Evolutionary conservation across 1,284 basidiomycete species (phyloP), one percentile per base, ranked within the genome.

Genomic region (Neonothopanus nambi): DNA sequence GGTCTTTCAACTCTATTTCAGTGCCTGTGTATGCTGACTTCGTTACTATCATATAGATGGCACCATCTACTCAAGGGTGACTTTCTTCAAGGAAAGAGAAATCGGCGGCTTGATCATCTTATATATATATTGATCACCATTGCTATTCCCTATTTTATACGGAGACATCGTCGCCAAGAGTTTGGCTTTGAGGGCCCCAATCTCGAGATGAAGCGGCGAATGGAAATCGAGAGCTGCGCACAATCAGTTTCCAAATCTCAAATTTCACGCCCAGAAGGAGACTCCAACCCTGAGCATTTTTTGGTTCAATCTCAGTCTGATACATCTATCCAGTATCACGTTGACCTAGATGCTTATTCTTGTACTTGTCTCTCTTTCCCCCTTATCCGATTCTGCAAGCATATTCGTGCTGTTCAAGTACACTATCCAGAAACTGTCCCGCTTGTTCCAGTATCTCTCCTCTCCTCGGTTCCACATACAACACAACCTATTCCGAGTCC

Each of bases 1-100:
- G 57, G 11, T 2, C 28, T 21, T 5, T 40, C 38, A 40, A 17
- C 13, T 13, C 13, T 40, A 20, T 52, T 42, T 18, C 17, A 35
- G 15, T 9, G 21, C 44, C 30, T 18, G 26, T 28, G 2, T 15
- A 51, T n/a, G n/a, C n/a, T 30, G 21, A 33, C 20, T 17, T 23
- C 18, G 8, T 18, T 18, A 2, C n/a, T n/a, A n/a, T n/a, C n/a
- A n/a, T n/a, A 1, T 43, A 57, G 56, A 1, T 66, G 64, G 65
- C 65, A 66, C 52, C 65, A 61, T 36, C 30, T 66, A 4, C 54
- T 66, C 11, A 67, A 66, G 46, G 56, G 56, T 9, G 57, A 52
- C 18, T 63, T 64, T 28, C 55, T 63, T 26, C 30, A 62, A 18
- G 62, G 61, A 8, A 64, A 64, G 51, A 48, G 58, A 13, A 66